phyloP scores from a whole-genome alignment of 805 yeast species.

The Candida orba region DNA sequence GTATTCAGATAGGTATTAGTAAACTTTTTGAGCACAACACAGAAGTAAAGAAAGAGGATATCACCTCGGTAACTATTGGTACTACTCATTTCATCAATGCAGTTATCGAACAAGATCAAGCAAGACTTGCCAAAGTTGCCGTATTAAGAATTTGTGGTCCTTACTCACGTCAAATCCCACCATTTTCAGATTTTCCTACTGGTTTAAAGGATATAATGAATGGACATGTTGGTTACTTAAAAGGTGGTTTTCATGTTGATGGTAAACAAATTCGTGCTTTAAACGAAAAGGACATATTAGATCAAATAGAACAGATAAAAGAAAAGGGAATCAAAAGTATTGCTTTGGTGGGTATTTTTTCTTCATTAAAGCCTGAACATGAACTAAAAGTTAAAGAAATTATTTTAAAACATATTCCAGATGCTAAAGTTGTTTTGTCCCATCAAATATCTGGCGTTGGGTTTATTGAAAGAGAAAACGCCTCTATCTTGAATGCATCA shows the following conservation, averaged over 20 bases:
- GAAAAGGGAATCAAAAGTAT: slow-evolving; percentile 28
- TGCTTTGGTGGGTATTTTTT: slow-evolving; percentile 34
- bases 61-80: slow-evolving; percentile 38
- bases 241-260: slow-evolving; percentile 37
- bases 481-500: slow-evolving; percentile 39
- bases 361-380: slow-evolving; percentile 31
- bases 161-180: slow-evolving; percentile 29
- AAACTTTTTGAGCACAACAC: slow-evolving; percentile 25
- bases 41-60: slow-evolving; percentile 22
- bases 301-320: slow-evolving; percentile 27
- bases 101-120: slow-evolving; percentile 37
- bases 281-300: slow-evolving; percentile 23
- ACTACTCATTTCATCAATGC: slow-evolving; percentile 46
- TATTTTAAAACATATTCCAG: slow-evolving; percentile 28
- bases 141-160: slow-evolving; percentile 38
- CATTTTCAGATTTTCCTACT: slow-evolving; percentile 38
- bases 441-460: slow-evolving; percentile 38
- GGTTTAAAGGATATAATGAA: slow-evolving; percentile 29
- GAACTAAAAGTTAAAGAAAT: slow-evolving; percentile 29
- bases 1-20: slow-evolving; percentile 31
- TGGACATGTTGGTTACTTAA: slow-evolving; percentile 28
- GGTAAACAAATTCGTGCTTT: slow-evolving; percentile 31
- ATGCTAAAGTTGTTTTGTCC: slow-evolving; percentile 31
- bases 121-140: slow-evolving; percentile 35
- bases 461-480: slow-evolving; percentile 40